phyloP scores from a whole-genome alignment of 148 eudicot genomes.

The Pharnaceum exiguum region DNA sequence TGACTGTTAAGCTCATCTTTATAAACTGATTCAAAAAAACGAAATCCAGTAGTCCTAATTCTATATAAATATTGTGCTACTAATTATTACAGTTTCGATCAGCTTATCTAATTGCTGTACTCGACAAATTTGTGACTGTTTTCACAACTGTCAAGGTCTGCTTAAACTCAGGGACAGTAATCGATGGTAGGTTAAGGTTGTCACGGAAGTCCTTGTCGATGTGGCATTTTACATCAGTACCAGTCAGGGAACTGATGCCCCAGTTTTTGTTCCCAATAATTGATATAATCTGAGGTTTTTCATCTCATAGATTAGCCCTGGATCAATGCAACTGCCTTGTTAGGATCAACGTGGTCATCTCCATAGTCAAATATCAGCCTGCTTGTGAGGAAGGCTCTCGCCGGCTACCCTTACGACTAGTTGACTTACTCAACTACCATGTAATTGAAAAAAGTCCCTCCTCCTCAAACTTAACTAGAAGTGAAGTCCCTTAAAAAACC shows the following conservation, averaged over 20 bases:
- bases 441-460: too few species aligned
- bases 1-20: too few species aligned
- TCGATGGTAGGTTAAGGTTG: conserved; percentile 11
- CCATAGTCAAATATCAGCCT: conserved; percentile 19
- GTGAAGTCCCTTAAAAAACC: too few species aligned
- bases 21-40: too few species aligned
- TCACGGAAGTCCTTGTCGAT: background rate
- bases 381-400: conserved; percentile 11
- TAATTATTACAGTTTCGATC: too few species aligned
- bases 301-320: conserved; percentile 44
- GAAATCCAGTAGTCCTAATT: too few species aligned
- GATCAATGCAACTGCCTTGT: conserved; percentile 25
- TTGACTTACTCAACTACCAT: too few species aligned
- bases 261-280: conserved; percentile 32
- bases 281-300: conserved; percentile 23
- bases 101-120: conserved; percentile 22
- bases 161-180: conserved; percentile 36
- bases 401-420: too few species aligned
- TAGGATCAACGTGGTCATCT: conserved; percentile 14
- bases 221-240: background rate
- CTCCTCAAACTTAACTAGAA: too few species aligned
- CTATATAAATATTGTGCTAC: too few species aligned
- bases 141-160: conserved; percentile 27
- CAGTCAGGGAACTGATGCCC: conserved; percentile 24
- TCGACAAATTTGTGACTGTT: conserved; percentile 50